A percentile compares a stretch with the other conserved stretches of the same genome.
These are phyloP conservation scores for Globisporangium cederbergense DNA, from an alignment of 352 stramenopile species.

Conservation along the genomic window DNA sequence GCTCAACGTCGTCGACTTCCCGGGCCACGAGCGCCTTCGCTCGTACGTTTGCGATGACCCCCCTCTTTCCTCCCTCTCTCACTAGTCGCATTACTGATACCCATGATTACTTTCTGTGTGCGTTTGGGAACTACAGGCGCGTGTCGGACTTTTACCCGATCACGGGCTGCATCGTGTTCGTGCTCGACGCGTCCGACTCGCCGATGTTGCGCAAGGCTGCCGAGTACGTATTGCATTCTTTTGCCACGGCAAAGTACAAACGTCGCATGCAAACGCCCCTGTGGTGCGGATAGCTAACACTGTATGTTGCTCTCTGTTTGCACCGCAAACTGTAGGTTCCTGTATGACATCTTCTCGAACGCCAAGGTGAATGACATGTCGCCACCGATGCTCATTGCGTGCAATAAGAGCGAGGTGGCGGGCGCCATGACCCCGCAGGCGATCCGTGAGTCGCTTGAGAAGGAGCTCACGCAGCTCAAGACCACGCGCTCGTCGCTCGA, in stretches of 20 bases:
- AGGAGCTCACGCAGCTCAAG: slow-evolving; percentile 85
- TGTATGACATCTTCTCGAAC: slow-evolving; percentile 86
- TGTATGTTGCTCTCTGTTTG: background rate
- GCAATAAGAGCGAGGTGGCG: slow-evolving; percentile 77
- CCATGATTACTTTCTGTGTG: background rate
- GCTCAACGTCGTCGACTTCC: slow-evolving; percentile 77
- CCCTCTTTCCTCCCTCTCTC: background rate
- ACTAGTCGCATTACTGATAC: too few species aligned
- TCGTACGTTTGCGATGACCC: slow-evolving; percentile 30
- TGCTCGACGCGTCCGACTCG: slow-evolving; percentile 65
- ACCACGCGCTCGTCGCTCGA: slow-evolving; percentile 83
- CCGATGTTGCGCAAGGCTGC: slow-evolving; percentile 72
- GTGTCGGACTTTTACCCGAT: slow-evolving; percentile 75
- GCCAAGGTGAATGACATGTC: slow-evolving; percentile 78
- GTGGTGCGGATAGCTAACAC: too few species aligned
- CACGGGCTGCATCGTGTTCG: slow-evolving; percentile 64
- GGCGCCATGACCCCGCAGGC: slow-evolving; percentile 41
- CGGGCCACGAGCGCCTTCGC: slow-evolving; percentile 76
- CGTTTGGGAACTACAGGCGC: slow-evolving; percentile 29
- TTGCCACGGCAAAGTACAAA: background rate
- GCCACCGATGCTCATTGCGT: slow-evolving; percentile 69
- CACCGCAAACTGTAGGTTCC: slow-evolving; percentile 34
- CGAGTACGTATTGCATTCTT: slow-evolving; percentile 40
- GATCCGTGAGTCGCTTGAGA: slow-evolving; percentile 64
- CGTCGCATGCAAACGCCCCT: background rate